Evolutionary conservation across 2,329 filamentous ascomycete genomes (phyloP).

Genomic region (Pseudogymnoascus sp.): DNA sequence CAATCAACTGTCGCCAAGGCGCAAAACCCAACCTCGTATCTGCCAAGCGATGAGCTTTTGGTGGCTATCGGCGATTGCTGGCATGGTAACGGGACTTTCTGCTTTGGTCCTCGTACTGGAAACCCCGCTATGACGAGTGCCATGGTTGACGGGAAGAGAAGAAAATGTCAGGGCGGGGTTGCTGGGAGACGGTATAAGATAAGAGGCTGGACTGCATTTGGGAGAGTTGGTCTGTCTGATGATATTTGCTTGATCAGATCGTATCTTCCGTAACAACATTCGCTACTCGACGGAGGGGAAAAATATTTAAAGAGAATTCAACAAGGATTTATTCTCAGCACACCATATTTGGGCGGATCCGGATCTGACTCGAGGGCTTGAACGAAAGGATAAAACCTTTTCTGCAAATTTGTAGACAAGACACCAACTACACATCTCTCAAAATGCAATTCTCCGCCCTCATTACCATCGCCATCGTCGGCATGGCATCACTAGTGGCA

Average conservation of each 20-base stretch:
- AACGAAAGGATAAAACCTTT: not conserved
- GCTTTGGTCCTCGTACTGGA: not conserved
- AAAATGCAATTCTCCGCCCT: slow-evolving; percentile 1
- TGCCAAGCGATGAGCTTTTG: not conserved
- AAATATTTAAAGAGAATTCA: not conserved
- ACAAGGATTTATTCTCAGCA: not conserved
- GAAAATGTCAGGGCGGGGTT: not conserved
- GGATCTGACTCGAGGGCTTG: not conserved
- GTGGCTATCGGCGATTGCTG: not conserved
- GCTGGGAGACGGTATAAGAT: not conserved
- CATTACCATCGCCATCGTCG: not conserved
- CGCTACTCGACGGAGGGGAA: not conserved
- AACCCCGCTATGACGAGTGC: slow-evolving; percentile 1
- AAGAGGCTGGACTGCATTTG: not conserved
- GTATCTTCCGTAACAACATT: not conserved
- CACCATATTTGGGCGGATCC: not conserved
- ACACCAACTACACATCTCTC: not conserved
- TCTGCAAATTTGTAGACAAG: not conserved
- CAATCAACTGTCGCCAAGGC: not conserved
- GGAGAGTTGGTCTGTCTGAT: not conserved
- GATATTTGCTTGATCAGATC: not conserved
- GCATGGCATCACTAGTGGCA: not conserved
- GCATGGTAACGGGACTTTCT: not conserved
- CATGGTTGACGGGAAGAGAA: not conserved
- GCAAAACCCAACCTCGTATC: not conserved